These are phyloP conservation scores for Mycena capillaripes DNA, from an alignment of 768 basidiomycete species.

Conservation along the genomic window DNA sequence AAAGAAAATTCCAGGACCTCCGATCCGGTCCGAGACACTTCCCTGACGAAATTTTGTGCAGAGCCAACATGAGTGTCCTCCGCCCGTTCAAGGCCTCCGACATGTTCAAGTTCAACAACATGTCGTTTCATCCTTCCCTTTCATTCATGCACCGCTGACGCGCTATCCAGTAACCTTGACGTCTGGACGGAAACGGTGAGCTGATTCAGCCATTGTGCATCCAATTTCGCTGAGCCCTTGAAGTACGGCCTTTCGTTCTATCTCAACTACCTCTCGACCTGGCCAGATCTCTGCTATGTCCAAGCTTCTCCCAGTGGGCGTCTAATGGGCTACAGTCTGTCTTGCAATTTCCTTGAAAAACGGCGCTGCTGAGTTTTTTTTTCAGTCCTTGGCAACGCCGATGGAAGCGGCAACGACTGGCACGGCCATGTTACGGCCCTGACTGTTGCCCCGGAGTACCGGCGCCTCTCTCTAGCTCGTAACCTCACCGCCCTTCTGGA, in stretches of 20 bases:
- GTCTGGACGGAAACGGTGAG: constrained; percentile 97
- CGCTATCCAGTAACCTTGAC: constrained; percentile 82
- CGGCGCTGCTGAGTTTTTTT: not conserved
- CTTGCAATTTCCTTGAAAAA: not conserved
- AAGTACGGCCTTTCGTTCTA: constrained; percentile 94
- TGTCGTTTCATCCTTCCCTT: constrained; percentile 57
- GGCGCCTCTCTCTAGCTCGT: constrained; percentile 87
- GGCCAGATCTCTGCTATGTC: constrained; percentile 93
- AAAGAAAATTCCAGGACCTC: not conserved
- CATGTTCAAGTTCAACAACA: constrained; percentile 94
- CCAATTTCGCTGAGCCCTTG: not conserved
- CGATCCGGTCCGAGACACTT: constrained; percentile 13
- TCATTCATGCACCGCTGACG: constrained; percentile 23
- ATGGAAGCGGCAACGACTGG: constrained; percentile 82
- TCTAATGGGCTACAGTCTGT: constrained; percentile 79
- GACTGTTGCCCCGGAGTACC: constrained; percentile 94
- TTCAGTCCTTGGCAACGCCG: constrained; percentile 94
- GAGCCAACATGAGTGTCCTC: constrained; percentile 81
- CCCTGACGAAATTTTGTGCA: not conserved
- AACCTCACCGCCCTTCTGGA: constrained; percentile 92
- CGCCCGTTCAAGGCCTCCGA: constrained; percentile 91
- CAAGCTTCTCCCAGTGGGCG: constrained; percentile 86
- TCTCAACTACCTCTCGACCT: constrained; percentile 86
- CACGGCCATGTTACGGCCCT: constrained; percentile 97
- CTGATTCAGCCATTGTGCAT: constrained; percentile 23